Evolutionary conservation across 495 filamentous ascomycete species (phyloP).

Genomic region (Emericellopsis terricola): DNA sequence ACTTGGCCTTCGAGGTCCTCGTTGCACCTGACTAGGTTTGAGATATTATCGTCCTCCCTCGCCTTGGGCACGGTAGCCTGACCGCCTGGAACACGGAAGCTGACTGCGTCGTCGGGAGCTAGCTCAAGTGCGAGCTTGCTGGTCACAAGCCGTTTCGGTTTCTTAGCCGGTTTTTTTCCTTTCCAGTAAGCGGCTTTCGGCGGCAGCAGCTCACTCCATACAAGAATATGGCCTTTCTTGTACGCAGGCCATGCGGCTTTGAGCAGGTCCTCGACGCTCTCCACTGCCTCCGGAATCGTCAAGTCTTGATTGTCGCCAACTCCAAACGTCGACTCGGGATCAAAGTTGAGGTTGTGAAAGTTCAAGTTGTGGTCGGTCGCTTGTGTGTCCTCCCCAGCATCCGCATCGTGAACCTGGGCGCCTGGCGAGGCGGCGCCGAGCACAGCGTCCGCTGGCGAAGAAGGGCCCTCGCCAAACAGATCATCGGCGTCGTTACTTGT

Average conservation of each 20-base stretch:
- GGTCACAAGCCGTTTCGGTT: conserved; percentile 63
- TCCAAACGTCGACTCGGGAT: conserved; percentile 14
- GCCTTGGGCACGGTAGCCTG: conserved; percentile 24
- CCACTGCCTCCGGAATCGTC: conserved; percentile 35
- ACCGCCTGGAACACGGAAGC: conserved; percentile 50
- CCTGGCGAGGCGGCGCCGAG: conserved; percentile 15
- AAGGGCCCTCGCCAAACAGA: conserved; percentile 25
- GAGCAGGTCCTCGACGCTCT: conserved; percentile 49
- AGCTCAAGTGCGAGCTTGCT: conserved; percentile 79
- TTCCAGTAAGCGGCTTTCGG: conserved; percentile 53
- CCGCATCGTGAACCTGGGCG: conserved; percentile 10
- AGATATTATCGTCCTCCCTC: conserved; percentile 35
- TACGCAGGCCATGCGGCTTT: conserved; percentile 54
- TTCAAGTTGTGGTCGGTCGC: conserved; percentile 6
- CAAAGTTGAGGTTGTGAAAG: conserved; percentile 10
- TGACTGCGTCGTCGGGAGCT: conserved; percentile 58
- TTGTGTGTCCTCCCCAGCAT: conserved; percentile 9
- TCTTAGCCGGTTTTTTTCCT: conserved; percentile 49
- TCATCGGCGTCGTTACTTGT: conserved; percentile 31
- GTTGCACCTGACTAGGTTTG: conserved; percentile 34
- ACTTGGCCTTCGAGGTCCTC: conserved; percentile 31
- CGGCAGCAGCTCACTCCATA: conserved; percentile 57
- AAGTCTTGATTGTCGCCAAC: conserved; percentile 24
- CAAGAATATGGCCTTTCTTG: conserved; percentile 40
- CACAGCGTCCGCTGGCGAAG: conserved; percentile 17